Evolutionary conservation across 148 eudicot genomes (phyloP).

Genomic region (Spergularia bocconei): DNA sequence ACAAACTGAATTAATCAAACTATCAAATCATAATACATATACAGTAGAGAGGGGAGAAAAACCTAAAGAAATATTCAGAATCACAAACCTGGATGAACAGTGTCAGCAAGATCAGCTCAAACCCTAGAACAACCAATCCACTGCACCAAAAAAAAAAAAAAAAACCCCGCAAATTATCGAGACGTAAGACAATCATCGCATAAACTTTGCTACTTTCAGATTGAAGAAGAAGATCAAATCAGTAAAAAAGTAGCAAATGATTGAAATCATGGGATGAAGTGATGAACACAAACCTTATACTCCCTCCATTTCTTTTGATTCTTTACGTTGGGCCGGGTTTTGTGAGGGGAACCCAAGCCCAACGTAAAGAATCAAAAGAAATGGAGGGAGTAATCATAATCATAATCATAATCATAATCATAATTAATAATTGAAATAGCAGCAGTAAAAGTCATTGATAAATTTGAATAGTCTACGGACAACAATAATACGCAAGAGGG

Average conservation of each 20-base stretch:
- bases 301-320: no score
- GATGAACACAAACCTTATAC: neutral
- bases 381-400: no score
- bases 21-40: neutral
- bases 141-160: neutral
- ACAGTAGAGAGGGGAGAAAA: no score
- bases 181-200: neutral
- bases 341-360: no score
- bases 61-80: neutral
- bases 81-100: slow-evolving; percentile 28
- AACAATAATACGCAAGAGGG: no score
- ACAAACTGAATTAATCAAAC: neutral
- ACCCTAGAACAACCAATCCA: slow-evolving; percentile 22
- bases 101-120: slow-evolving; percentile 1
- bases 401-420: no score
- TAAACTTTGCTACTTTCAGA: neutral
- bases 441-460: no score
- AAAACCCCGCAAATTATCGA: neutral
- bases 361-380: no score
- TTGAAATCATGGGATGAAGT: no score
- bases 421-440: no score
- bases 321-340: no score
- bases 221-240: slow-evolving; percentile 2
- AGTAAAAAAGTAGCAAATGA: neutral
- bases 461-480: no score